Conservation (phyloP, 208 protist genomes). For the Leishmania lainsoni region DNA sequence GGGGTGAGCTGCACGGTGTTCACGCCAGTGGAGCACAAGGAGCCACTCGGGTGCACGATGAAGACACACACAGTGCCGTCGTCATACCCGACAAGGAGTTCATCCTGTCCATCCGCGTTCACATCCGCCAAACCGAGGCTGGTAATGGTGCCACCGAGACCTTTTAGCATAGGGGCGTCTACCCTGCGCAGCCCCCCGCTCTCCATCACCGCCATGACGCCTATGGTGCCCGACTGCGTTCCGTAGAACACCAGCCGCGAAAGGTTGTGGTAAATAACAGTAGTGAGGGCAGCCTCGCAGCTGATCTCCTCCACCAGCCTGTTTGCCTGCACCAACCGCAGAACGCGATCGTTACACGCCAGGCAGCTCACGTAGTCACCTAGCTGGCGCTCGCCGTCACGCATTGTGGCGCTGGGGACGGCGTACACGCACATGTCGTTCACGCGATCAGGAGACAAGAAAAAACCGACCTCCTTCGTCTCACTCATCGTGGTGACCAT, state of each 20-base stretch:
- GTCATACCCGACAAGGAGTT: slow-evolving; percentile 80
- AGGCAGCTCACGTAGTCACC: slow-evolving; percentile 73
- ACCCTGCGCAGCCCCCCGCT: slow-evolving; percentile 36
- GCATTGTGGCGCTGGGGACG: slow-evolving; percentile 1
- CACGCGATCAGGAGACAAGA: slow-evolving; percentile 86
- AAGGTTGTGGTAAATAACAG: slow-evolving; percentile 39
- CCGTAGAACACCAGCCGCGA: slow-evolving; percentile 68
- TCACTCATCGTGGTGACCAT: slow-evolving; percentile 83
- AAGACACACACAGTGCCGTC: slow-evolving; percentile 81
- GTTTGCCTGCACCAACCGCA: slow-evolving; percentile 70
- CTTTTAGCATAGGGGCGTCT: slow-evolving; percentile 31
- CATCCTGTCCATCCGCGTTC: slow-evolving; percentile 58
- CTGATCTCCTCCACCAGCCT: slow-evolving; percentile 60
- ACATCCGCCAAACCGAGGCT: slow-evolving; percentile 61
- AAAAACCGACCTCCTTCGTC: slow-evolving; percentile 82
- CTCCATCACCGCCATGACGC: slow-evolving; percentile 45
- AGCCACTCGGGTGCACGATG: slow-evolving; percentile 19
- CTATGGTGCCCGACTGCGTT: slow-evolving; percentile 77
- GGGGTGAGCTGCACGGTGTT: slow-evolving; percentile 30
- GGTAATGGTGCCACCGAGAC: slow-evolving; percentile 41
- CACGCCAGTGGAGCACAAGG: background rate
- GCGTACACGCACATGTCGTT: slow-evolving; percentile 59
- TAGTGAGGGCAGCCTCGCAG: slow-evolving; percentile 77
- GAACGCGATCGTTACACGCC: slow-evolving; percentile 80
- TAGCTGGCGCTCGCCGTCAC: slow-evolving; percentile 29